Percentiles rank a stretch among this genome's conserved stretches.
Evolutionary conservation across 2,329 filamentous ascomycete species (phyloP).

Genomic region (Ceratocystis smalleyi): DNA sequence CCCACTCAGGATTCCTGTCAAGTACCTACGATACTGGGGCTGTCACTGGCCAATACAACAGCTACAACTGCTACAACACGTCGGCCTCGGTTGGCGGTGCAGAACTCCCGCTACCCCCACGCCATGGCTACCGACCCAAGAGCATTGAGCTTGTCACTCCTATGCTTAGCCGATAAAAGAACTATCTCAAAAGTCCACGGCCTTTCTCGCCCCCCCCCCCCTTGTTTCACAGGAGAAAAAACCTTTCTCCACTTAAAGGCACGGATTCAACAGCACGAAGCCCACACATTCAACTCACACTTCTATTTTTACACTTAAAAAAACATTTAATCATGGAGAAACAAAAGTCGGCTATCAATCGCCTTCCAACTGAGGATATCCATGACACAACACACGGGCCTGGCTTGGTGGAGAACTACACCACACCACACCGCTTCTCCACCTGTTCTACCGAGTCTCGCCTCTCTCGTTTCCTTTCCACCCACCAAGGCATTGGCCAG

Average conservation of each 20-base stretch:
- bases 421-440: not conserved
- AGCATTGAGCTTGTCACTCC: conserved; percentile 51
- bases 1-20: conserved; percentile 30
- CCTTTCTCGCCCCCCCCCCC: not conserved
- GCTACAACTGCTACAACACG: conserved; percentile 18
- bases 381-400: not conserved
- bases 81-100: conserved; percentile 24
- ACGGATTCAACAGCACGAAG: conserved; percentile 14
- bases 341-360: not conserved
- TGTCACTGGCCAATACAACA: conserved; percentile 26
- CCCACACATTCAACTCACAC: not conserved
- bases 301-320: conserved; percentile 2
- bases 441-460: not conserved
- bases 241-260: conserved; percentile 2
- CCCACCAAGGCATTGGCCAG: not conserved
- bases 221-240: not conserved
- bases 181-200: not conserved
- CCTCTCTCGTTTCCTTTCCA: not conserved
- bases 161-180: conserved; percentile 33
- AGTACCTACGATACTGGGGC: conserved; percentile 36
- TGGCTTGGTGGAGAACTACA: not conserved
- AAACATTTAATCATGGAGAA: conserved; percentile 1
- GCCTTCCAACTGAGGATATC: not conserved
- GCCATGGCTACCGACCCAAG: conserved; percentile 42
- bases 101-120: conserved; percentile 42